These are phyloP conservation scores for Rhodotorula sp. DNA, from an alignment of 1,284 basidiomycete genomes.

Conservation along the genomic window DNA sequence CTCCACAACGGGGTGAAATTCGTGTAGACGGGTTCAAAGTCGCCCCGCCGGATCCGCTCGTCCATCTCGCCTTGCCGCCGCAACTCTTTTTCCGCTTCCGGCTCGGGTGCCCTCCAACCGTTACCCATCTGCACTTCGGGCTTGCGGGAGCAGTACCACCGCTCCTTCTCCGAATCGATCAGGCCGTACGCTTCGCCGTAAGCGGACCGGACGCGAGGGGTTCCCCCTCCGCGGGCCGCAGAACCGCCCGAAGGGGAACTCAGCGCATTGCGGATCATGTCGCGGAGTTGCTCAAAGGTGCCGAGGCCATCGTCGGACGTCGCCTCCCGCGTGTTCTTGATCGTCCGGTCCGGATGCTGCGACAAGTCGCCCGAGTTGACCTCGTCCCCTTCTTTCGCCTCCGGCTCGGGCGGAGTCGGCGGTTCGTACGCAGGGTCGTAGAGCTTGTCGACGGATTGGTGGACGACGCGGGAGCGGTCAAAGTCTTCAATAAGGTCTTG, in stretches of 20 bases:
- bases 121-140: slow-evolving; percentile 34
- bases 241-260: slow-evolving; percentile 2
- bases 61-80: slow-evolving; percentile 16
- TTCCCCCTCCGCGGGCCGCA: not conserved
- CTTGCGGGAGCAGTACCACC: slow-evolving; percentile 30
- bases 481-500: slow-evolving; percentile 58
- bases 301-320: slow-evolving; percentile 68
- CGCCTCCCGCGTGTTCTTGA: slow-evolving; percentile 71
- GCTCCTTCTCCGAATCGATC: slow-evolving; percentile 8
- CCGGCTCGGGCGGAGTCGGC: slow-evolving; percentile 40
- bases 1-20: slow-evolving; percentile 45
- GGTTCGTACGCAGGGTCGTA: slow-evolving; percentile 49
- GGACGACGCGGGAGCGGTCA: slow-evolving; percentile 69
- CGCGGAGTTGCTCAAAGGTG: slow-evolving; percentile 60
- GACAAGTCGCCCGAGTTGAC: slow-evolving; percentile 49
- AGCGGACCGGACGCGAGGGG: slow-evolving; percentile 16
- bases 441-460: slow-evolving; percentile 67
- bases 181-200: slow-evolving; percentile 37
- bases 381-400: slow-evolving; percentile 51
- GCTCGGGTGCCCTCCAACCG: slow-evolving; percentile 13
- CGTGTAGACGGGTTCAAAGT: slow-evolving; percentile 34
- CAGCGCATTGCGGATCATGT: slow-evolving; percentile 52
- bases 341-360: slow-evolving; percentile 58
- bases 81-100: slow-evolving; percentile 4
- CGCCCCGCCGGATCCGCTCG: slow-evolving; percentile 26